Percentiles rank a stretch among this genome's conserved stretches.
phyloP scores from a whole-genome alignment of 257 asterid genomes.

The Gentiana macrophylla region DNA sequence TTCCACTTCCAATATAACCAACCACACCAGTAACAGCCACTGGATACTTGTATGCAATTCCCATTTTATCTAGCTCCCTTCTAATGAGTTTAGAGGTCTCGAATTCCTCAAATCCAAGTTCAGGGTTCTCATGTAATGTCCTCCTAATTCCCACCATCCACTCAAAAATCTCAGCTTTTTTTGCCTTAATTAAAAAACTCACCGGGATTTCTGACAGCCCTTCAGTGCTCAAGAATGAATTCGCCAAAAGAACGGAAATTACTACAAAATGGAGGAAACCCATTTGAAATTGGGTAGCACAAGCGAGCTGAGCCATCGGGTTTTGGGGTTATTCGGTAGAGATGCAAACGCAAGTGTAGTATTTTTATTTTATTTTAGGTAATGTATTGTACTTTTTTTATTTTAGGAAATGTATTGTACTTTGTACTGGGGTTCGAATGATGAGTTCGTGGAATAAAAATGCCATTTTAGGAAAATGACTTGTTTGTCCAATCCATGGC shows the following conservation, averaged over 20 bases:
- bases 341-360: no score
- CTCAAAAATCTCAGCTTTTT: constrained; percentile 32
- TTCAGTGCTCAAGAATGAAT: constrained; percentile 21
- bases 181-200: constrained; percentile 35
- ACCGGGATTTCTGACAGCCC: constrained; percentile 28
- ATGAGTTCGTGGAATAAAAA: no score
- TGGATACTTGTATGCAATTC: constrained; percentile 40
- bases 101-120: constrained; percentile 61
- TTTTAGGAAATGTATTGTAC: background rate
- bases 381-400: background rate
- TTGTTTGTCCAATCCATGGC: background rate
- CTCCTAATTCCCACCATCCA: constrained; percentile 54
- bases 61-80: constrained; percentile 52
- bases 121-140: constrained; percentile 52
- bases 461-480: background rate
- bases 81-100: constrained; percentile 54
- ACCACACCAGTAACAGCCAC: constrained; percentile 58
- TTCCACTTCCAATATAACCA: constrained; percentile 51
- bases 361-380: no score
- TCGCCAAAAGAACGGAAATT: constrained; percentile 4
- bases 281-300: constrained; percentile 14
- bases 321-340: background rate
- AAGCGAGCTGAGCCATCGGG: background rate
- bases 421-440: no score
- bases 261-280: constrained; percentile 10